phyloP scores from a whole-genome alignment of 2,329 filamentous ascomycete genomes.

The Beauveria sp. region DNA sequence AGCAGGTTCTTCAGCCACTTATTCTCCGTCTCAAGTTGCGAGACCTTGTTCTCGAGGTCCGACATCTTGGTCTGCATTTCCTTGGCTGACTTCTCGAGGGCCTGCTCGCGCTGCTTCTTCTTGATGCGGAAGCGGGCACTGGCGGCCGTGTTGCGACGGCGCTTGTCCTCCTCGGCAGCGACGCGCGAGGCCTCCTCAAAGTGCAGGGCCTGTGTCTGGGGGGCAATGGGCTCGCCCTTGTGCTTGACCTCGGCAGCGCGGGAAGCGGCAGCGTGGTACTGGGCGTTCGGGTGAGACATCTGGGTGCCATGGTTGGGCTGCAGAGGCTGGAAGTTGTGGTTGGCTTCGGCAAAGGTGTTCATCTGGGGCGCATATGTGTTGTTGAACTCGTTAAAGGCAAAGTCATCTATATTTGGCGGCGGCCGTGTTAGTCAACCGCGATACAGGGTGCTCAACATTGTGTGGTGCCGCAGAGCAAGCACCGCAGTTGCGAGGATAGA shows the following conservation, averaged over 20 bases:
- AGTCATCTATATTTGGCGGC: constrained; percentile 43
- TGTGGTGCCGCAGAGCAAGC: background rate
- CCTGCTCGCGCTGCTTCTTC: constrained; percentile 92
- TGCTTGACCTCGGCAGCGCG: constrained; percentile 35
- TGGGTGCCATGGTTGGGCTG: constrained; percentile 40
- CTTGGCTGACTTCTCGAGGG: constrained; percentile 72
- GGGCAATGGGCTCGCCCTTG: constrained; percentile 34
- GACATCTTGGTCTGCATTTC: constrained; percentile 77
- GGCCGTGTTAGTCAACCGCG: constrained; percentile 27
- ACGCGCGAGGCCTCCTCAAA: constrained; percentile 65
- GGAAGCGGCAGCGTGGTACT: constrained; percentile 23
- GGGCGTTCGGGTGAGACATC: constrained; percentile 20
- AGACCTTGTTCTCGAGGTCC: constrained; percentile 63
- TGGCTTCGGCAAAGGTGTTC: constrained; percentile 29
- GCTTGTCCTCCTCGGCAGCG: constrained; percentile 83
- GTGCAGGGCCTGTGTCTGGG: constrained; percentile 38
- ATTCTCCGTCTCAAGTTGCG: constrained; percentile 75
- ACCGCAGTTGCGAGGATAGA: background rate
- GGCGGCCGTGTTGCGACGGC: constrained; percentile 80
- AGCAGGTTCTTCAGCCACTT: constrained; percentile 75
- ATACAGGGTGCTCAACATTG: background rate
- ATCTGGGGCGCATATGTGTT: constrained; percentile 45
- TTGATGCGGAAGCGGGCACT: constrained; percentile 86
- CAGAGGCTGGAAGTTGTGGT: constrained; percentile 41
- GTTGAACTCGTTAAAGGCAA: constrained; percentile 48